A percentile compares a stretch with the other conserved stretches of the same genome.
phyloP scores from a whole-genome alignment of 208 protist species.

The Naegleria lovaniensis region DNA sequence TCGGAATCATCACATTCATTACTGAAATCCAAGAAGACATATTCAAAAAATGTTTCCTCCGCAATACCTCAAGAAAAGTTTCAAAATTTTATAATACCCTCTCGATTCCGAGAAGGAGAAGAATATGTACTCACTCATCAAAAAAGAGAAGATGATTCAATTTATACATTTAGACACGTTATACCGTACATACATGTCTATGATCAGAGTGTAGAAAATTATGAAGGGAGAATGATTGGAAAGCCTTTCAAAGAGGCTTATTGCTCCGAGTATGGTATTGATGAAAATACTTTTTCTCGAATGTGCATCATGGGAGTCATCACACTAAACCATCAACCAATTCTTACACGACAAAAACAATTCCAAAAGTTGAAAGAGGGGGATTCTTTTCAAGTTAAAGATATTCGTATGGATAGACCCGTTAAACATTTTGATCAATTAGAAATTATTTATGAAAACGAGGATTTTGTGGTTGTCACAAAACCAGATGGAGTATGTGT shows the following conservation, averaged over 20 bases:
- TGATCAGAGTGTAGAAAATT: background rate
- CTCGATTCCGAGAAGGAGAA: no score
- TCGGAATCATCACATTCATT: no score
- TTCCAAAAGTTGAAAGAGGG: background rate
- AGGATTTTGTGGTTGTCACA: background rate
- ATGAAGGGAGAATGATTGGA: background rate
- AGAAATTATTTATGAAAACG: background rate
- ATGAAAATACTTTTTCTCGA: background rate
- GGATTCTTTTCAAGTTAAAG: background rate
- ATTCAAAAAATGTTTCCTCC: no score
- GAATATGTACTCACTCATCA: no score
- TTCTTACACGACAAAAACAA: background rate
- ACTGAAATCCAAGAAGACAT: no score
- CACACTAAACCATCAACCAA: background rate
- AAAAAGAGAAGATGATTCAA: background rate
- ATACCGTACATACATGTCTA: background rate
- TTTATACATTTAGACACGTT: background rate
- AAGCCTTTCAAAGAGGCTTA: background rate
- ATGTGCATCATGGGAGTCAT: background rate
- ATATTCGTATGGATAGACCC: background rate
- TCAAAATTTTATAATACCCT: no score
- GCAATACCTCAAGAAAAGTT: no score
- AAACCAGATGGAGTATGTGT: background rate
- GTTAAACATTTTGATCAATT: slow-evolving; percentile 16
- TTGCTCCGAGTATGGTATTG: background rate